Evolutionary conservation across 2,329 filamentous ascomycete species (phyloP), one percentile per base, ranked within the genome.

Genomic region (Drechslerella coelobrocha): DNA sequence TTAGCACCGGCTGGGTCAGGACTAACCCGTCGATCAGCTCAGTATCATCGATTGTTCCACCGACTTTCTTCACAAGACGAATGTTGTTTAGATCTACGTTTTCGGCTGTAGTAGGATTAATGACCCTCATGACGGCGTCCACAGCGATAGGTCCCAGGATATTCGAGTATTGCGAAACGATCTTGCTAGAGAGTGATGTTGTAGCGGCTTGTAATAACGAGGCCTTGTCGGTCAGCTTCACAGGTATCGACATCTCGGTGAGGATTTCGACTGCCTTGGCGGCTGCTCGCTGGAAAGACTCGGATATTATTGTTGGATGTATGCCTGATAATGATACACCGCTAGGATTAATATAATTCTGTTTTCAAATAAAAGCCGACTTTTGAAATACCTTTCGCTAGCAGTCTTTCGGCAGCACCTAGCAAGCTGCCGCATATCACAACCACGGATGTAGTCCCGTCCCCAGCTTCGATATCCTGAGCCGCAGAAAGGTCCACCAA

Each of bases 61-160:
- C 94, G 62, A 95, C 89, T 82, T 97, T 97, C 86, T 97, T 97
- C 77, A 99, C 85, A 76, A 97, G 94, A 75, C 94, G 87, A 73
- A 99, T 97, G 80, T 97, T 97, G 79, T 91, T 91, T 68, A 99
- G 84, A 77, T 99, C 94, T 61, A 97, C 94, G 74, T 99, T 99
- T 75, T 97, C 91, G 61, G 94, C 93, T 21, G 89, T 96, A 83
- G 92, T 96, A 71, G 93, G 84, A 78, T 99, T 93, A 80, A 99
- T 97, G 61, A 93, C 91, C 82, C 95, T 95, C 73, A 93, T 87
- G 56, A 99, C 93, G 21, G 94, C 90, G 79, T 97, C 95, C 65
- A 99, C 94, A 45, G 94, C 94, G 90, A 99, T 99, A 63, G 92
- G 91, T n/a, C 91, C 93, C 19, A 99, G 86, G 41, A 93, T 85